A percentile compares a stretch with the other conserved stretches of the same genome.
These are phyloP conservation scores for Blastocrithidia nonstop DNA, from an alignment of 208 protist species.

Conservation along the genomic window DNA sequence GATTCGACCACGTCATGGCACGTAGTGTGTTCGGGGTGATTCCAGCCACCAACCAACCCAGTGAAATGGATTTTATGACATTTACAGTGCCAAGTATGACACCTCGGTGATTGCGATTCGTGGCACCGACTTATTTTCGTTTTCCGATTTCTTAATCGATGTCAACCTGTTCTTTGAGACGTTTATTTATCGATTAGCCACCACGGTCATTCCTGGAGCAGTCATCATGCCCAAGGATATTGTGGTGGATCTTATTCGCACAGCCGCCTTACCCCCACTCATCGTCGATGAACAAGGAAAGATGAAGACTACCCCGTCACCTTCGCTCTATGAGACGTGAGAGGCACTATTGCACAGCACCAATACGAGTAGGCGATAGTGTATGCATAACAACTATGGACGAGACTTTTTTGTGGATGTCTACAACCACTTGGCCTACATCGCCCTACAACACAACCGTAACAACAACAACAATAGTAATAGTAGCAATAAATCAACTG, in stretches of 20 bases:
- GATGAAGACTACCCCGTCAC: too few relatives aligned
- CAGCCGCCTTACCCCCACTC: constrained; percentile 26
- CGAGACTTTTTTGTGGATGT: constrained; percentile 64
- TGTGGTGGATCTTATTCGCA: constrained; percentile 31
- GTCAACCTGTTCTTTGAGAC: constrained; percentile 67
- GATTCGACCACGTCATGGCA: constrained; percentile 29
- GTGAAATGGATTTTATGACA: constrained; percentile 53
- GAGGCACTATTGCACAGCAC: background rate
- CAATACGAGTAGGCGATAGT: constrained; percentile 16
- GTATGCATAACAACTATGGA: constrained; percentile 58
- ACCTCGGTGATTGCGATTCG: constrained; percentile 47
- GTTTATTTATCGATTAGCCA: constrained; percentile 53
- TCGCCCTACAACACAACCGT: constrained; percentile 10
- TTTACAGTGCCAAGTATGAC: constrained; percentile 46
- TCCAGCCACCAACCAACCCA: constrained; percentile 33
- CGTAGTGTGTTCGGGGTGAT: constrained; percentile 17
- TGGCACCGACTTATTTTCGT: constrained; percentile 58
- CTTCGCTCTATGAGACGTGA: constrained; percentile 3
- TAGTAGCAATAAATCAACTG: too few relatives aligned
- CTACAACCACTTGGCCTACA: constrained; percentile 52
- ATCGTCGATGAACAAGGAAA: constrained; percentile 3
- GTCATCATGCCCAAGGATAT: constrained; percentile 37
- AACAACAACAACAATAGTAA: background rate
- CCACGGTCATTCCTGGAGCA: constrained; percentile 37
- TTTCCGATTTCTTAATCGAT: constrained; percentile 59